Percentiles rank a stretch among this genome's conserved stretches.
Evolutionary conservation across 371 early-diverging fungal species (phyloP).

Genomic region (Haplosporangium sp.): DNA sequence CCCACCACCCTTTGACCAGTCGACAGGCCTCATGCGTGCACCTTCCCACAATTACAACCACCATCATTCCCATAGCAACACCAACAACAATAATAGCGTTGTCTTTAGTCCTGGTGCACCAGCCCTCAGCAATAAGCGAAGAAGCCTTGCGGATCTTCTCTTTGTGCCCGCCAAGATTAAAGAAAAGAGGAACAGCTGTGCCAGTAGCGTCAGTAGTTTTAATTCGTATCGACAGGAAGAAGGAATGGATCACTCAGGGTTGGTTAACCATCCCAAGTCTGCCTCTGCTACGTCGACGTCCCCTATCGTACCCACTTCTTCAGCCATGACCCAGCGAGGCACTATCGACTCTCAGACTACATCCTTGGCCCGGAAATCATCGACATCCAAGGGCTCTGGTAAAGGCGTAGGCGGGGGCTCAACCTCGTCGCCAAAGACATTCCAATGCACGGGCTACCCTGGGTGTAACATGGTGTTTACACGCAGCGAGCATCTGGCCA

Average conservation of each 20-base stretch:
- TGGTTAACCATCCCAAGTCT: constrained; percentile 30
- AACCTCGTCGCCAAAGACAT: constrained; percentile 60
- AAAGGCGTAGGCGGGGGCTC: constrained; percentile 25
- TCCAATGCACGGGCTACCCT: constrained; percentile 68
- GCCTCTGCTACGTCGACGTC: constrained; percentile 16
- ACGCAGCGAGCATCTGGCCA: constrained; percentile 70
- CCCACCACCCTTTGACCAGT: constrained; percentile 16
- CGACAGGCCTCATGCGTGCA: not conserved
- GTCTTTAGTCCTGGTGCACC: not conserved
- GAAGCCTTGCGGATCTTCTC: constrained; percentile 43
- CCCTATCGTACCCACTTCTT: constrained; percentile 5
- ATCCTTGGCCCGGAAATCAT: constrained; percentile 11
- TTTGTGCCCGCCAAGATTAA: constrained; percentile 50
- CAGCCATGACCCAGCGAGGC: constrained; percentile 6
- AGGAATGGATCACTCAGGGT: constrained; percentile 1
- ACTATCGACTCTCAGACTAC: constrained; percentile 17
- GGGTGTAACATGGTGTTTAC: constrained; percentile 71
- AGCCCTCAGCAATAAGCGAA: constrained; percentile 36
- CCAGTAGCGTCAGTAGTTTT: constrained; percentile 27
- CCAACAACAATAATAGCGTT: not conserved
- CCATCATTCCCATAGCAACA: constrained; percentile 8
- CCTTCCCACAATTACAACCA: constrained; percentile 1
- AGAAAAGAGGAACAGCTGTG: constrained; percentile 35
- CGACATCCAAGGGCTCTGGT: constrained; percentile 16
- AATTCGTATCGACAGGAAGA: constrained; percentile 47